A percentile compares a stretch with the other conserved stretches of the same genome.
These are phyloP conservation scores for Lophium mytilinum DNA, from an alignment of 495 filamentous ascomycete genomes.

Conservation along the genomic window DNA sequence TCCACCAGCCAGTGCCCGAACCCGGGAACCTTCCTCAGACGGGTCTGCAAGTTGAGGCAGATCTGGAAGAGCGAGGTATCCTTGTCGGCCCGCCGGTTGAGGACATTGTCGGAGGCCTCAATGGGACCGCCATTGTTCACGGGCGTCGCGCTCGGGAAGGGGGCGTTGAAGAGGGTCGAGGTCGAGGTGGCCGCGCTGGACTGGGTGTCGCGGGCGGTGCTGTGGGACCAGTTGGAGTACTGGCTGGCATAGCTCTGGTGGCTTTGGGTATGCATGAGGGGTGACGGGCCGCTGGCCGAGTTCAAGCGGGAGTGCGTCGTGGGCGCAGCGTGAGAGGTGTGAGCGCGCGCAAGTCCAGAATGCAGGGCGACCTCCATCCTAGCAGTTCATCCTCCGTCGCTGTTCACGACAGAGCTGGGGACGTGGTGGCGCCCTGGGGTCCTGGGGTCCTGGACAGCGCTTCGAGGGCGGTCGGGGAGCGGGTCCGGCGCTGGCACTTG, in stretches of 20 bases:
- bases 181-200: conserved; percentile 30
- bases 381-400: conserved; percentile 14
- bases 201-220: conserved; percentile 32
- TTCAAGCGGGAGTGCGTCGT: conserved; percentile 22
- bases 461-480: not conserved
- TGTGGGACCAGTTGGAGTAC: conserved; percentile 33
- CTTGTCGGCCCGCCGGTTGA: conserved; percentile 86
- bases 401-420: not conserved
- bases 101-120: conserved; percentile 75
- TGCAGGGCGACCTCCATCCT: conserved; percentile 32
- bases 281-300: conserved; percentile 13
- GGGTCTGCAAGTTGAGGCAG: conserved; percentile 71
- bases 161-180: conserved; percentile 31
- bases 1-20: conserved; percentile 65
- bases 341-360: conserved; percentile 24
- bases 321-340: conserved; percentile 19
- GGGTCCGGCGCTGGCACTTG: not conserved
- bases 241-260: conserved; percentile 27
- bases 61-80: conserved; percentile 88
- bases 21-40: conserved; percentile 71
- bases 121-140: conserved; percentile 49
- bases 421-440: not conserved
- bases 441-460: not conserved
- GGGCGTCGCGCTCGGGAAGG: conserved; percentile 27
- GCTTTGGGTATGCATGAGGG: conserved; percentile 26